Percentiles rank a stretch among this genome's conserved stretches.
These are phyloP conservation scores for Eremochloa ophiuroides DNA, from an alignment of 176 grass and related monocot genomes.

Conservation along the genomic window DNA sequence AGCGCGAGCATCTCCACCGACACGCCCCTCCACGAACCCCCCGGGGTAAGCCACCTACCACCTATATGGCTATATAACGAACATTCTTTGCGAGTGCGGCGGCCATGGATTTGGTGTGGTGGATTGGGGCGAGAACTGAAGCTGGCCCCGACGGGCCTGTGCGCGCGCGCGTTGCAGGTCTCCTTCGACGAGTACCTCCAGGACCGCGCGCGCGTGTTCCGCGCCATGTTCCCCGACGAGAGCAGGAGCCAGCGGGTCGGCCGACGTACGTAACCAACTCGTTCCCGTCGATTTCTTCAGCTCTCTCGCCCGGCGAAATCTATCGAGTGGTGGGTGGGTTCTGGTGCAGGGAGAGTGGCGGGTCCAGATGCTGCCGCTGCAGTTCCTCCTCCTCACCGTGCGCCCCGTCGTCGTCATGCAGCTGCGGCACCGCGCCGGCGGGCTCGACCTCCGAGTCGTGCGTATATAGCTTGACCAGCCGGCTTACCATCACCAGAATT, in stretches of 20 bases:
- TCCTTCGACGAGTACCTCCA: slow-evolving; percentile 74
- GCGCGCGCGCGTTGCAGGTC: slow-evolving; percentile 25
- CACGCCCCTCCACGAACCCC: slow-evolving; percentile 56
- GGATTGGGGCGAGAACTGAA: neutral
- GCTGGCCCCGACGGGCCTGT: neutral
- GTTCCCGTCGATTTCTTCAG: neutral
- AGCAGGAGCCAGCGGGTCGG: slow-evolving; percentile 48
- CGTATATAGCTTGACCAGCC: neutral
- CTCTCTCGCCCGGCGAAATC: neutral
- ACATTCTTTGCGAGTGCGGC: neutral
- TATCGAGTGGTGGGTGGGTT: neutral
- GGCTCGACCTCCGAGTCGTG: slow-evolving; percentile 58
- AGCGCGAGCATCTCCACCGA: slow-evolving; percentile 64
- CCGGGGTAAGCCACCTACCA: slow-evolving; percentile 44
- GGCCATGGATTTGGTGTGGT: neutral
- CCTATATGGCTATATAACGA: too few species aligned
- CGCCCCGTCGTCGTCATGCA: slow-evolving; percentile 73
- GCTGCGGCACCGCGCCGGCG: slow-evolving; percentile 42
- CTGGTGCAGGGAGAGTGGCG: slow-evolving; percentile 57
- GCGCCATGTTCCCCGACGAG: slow-evolving; percentile 81
- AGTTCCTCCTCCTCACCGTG: slow-evolving; percentile 75
- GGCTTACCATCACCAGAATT: neutral
- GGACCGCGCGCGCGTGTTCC: slow-evolving; percentile 61
- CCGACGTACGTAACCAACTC: slow-evolving; percentile 35
- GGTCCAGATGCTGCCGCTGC: slow-evolving; percentile 71